Evolutionary conservation across 768 basidiomycete genomes (phyloP), one percentile per base, ranked within the genome.

Genomic region (Kwoniella heveanensis): DNA sequence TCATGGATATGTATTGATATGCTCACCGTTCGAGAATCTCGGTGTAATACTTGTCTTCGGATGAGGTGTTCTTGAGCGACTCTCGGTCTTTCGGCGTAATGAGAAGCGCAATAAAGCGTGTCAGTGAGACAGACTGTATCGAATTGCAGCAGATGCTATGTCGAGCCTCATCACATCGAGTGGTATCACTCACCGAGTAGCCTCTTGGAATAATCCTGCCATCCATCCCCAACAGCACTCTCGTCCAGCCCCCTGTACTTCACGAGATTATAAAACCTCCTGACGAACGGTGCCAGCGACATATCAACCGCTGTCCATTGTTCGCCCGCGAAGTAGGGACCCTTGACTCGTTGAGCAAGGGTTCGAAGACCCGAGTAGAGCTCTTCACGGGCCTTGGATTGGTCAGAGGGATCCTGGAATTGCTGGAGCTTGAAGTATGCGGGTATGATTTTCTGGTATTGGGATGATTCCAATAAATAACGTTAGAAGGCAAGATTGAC

Each of bases 231-330:
- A 0, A 83, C 84, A 22, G 81, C 83, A 26, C 72, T 80, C 9
- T 83, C 66, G 22, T 80, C 80, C 70, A 83, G 87, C 4, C 81
- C 83, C 27, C 86, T 78, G 67, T 86, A 79, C 68, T 86, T 83
- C 24, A 76, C 73, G 22, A 86, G 49, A 49, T 86, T 85, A 37
- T 80, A 83, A 25, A 88, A 85, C 48, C 90, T 83, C 74, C 85
- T 87, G 1, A 91, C 74, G 88, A 89, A 88, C 24, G 87, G 87
- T 27, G 84, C 86, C 24, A 86, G 76, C 1, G 82, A 83, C 30
- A 84, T 75, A 69, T 88, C 87, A 5, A 85, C 85, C 44, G 85
- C 71, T 44, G 83, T 81, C 67, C 86, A 85, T 46, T 85, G 78
- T 24, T 84, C 81, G 19, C 87, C 87, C 25, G 83, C 72, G 74